These are phyloP conservation scores for Salix exigua DNA, from an alignment of 345 rosid species.

Conservation along the genomic window DNA sequence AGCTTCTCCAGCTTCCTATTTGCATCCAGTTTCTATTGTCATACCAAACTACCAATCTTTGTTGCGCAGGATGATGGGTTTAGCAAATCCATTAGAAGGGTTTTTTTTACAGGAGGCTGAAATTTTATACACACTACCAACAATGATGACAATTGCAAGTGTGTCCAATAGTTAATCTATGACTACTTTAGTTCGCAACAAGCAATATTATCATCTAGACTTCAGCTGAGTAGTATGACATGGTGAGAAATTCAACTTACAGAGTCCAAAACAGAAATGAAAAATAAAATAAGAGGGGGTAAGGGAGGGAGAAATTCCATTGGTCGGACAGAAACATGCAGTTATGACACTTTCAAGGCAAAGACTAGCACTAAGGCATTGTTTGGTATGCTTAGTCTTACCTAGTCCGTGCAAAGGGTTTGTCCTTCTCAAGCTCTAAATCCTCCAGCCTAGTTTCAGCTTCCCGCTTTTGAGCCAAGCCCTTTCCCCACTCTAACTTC, in stretches of 20 bases:
- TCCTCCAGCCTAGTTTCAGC: slow-evolving; percentile 70
- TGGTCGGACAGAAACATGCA: not conserved
- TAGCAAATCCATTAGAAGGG: not conserved
- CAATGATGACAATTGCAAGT: not conserved
- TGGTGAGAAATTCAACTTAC: not conserved
- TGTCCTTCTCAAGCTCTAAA: slow-evolving; percentile 76
- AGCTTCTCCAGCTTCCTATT: not conserved
- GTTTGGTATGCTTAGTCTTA: slow-evolving; percentile 16
- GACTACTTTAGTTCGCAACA: not conserved
- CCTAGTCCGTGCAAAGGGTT: slow-evolving; percentile 91
- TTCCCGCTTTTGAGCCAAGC: slow-evolving; percentile 90
- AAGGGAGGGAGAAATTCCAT: not conserved
- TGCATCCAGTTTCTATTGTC: not conserved
- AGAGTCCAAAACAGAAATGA: not conserved
- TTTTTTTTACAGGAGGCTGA: not conserved
- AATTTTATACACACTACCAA: not conserved
- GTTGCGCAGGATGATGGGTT: not conserved
- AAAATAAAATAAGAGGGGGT: not conserved
- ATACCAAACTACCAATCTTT: not conserved
- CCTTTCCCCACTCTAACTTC: slow-evolving; percentile 96
- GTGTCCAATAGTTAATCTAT: not conserved
- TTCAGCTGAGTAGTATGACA: not conserved
- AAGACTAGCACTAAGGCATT: not conserved
- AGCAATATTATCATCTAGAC: not conserved
- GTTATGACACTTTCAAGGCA: not conserved